A percentile compares a stretch with the other conserved stretches of the same genome.
Conservation (phyloP, 805 yeast genomes). For the Spathaspora sp. region DNA sequence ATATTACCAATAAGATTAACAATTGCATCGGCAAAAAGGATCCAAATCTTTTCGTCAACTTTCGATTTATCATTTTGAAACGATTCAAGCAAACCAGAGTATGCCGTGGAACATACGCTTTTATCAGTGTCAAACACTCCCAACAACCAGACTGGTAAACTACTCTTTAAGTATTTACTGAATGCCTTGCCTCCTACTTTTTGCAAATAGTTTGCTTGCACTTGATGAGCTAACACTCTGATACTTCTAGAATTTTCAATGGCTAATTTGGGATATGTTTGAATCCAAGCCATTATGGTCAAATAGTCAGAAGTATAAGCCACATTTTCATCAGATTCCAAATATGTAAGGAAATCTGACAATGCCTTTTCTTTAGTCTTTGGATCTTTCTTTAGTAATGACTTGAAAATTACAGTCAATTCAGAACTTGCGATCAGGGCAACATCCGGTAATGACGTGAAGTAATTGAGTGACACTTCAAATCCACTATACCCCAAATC, state of each 20-base stretch:
- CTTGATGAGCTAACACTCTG: conserved; percentile 57
- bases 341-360: conserved; percentile 41
- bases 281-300: conserved; percentile 66
- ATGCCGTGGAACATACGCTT: conserved; percentile 50
- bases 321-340: conserved; percentile 19
- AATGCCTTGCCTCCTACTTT: conserved; percentile 55
- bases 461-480: conserved; percentile 67
- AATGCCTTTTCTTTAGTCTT: conserved; percentile 84
- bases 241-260: conserved; percentile 67
- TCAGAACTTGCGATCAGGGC: conserved; percentile 36
- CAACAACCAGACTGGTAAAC: conserved; percentile 69
- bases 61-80: conserved; percentile 54
- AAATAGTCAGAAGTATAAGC: conserved; percentile 42
- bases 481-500: conserved; percentile 32
- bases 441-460: conserved; percentile 72
- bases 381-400: conserved; percentile 71
- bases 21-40: conserved; percentile 52
- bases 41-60: conserved; percentile 53
- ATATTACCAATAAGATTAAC: conserved; percentile 52
- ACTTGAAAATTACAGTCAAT: conserved; percentile 66
- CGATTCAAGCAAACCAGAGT: conserved; percentile 43
- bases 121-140: conserved; percentile 73
- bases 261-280: conserved; percentile 75
- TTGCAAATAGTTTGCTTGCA: conserved; percentile 47
- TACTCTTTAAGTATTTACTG: conserved; percentile 63